Base-by-base conservation (phyloP, 2,329 filamentous ascomycete genomes). In the Pseudodiploospora longispora region DNA sequence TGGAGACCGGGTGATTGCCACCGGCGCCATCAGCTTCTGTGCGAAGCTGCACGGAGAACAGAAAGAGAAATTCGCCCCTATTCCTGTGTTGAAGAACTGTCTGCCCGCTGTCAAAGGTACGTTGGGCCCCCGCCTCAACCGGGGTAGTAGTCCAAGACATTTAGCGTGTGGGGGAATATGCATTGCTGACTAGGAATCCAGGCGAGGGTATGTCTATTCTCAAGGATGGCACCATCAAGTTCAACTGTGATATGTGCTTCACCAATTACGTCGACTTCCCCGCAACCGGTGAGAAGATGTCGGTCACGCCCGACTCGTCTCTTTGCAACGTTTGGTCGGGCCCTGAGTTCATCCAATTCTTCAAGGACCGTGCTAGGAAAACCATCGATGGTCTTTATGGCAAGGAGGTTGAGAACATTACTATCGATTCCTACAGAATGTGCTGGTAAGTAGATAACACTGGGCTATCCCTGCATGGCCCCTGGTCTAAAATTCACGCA, bases 221-320 rank as follows among this genome's bases (percentile, higher is more conserved):
- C 6, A 50, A 58, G 4, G 63, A 72, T 30, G 70, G 73, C 1
- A 63, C 74, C 2, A 66, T 83, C 47, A 83, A 83, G 57, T 79
- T 80, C 62, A 81, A 78, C 47, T 78, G 77, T 53, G 69, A 79
- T 40, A 68, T 71, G 19, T 78, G 75, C 43, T 75, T 82, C 54
- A 76, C 69, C 35, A 80, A 81, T 54, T 74, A 68, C 6, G 56
- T 68, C 27, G 61, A 60, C 0, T 67, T 69, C 48, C 68, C 71
- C 0, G 43, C 61, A 2, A 72, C 71, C 2, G 74, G 74, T 2
- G 67, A 72, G 47, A 60, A 58, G 40, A 75, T 82, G 52, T 79
- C 76, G 1, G 60, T 72, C 2, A 75, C 75, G 1, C 71, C 72
- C 2, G 53, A 63, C 12, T 55, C 58, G 6, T 56, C 54, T 12